Evolutionary conservation across 805 yeast species (phyloP).

Genomic region (Yamadazyma endophytica): DNA sequence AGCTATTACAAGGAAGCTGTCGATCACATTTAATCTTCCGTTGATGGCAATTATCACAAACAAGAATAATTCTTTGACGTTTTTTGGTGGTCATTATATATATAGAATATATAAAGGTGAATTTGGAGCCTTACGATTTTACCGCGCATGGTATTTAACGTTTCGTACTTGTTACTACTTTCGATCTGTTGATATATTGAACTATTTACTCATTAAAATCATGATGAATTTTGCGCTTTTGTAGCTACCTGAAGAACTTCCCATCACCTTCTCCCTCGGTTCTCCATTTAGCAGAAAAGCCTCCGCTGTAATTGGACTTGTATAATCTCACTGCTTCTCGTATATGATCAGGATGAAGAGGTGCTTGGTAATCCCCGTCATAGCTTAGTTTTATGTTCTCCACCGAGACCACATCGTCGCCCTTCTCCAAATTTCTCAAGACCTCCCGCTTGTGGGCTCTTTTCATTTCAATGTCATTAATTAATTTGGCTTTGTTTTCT

Average conservation of each 20-base stretch:
- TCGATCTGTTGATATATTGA: too few species aligned
- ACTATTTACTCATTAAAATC: neutral
- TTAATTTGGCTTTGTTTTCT: slow-evolving; percentile 41
- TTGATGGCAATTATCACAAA: slow-evolving; percentile 45
- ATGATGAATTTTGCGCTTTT: neutral
- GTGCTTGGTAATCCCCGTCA: slow-evolving; percentile 47
- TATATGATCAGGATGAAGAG: slow-evolving; percentile 78
- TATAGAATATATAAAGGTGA: too few species aligned
- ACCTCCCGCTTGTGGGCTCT: slow-evolving; percentile 27
- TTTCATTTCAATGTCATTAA: slow-evolving; percentile 33
- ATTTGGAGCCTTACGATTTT: neutral
- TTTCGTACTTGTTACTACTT: too few species aligned
- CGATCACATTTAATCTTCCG: slow-evolving; percentile 44
- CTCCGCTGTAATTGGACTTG: slow-evolving; percentile 54
- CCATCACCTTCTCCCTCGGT: slow-evolving; percentile 69
- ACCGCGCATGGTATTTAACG: too few species aligned
- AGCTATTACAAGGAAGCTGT: slow-evolving; percentile 26
- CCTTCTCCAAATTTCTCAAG: slow-evolving; percentile 36
- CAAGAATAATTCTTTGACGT: slow-evolving; percentile 40
- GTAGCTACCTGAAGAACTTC: slow-evolving; percentile 55
- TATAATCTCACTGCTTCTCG: slow-evolving; percentile 86
- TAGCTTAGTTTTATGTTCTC: slow-evolving; percentile 14
- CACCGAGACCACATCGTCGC: slow-evolving; percentile 25
- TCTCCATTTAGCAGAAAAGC: slow-evolving; percentile 55
- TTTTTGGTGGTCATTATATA: slow-evolving; percentile 15